phyloP scores from a whole-genome alignment of 257 asterid genomes.

The Gentiana dahurica region DNA sequence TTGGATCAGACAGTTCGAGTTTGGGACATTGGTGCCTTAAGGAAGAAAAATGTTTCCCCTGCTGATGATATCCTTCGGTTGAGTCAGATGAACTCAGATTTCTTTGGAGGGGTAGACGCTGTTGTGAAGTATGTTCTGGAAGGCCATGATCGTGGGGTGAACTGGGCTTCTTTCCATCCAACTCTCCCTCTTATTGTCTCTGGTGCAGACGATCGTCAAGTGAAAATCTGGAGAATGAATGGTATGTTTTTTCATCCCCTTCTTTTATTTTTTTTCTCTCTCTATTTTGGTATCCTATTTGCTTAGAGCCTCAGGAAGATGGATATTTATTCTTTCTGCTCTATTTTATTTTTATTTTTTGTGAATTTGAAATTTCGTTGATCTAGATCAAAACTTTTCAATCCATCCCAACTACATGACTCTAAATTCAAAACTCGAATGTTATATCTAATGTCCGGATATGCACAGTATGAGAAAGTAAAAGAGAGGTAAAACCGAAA shows the following conservation, averaged over 20 bases:
- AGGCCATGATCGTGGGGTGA: constrained; percentile 85
- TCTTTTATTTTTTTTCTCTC: too few species aligned
- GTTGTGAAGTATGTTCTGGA: constrained; percentile 79
- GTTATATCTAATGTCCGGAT: too few species aligned
- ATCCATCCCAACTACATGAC: too few species aligned
- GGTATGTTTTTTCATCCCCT: constrained; percentile 25
- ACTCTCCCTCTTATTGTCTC: constrained; percentile 74
- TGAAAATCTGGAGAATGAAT: constrained; percentile 80
- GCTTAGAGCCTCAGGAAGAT: too few species aligned
- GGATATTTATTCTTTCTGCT: too few species aligned
- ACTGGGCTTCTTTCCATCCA: constrained; percentile 89
- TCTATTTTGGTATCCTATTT: too few species aligned
- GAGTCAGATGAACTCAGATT: constrained; percentile 84
- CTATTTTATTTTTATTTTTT: too few species aligned
- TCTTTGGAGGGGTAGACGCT: constrained; percentile 83
- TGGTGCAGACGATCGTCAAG: constrained; percentile 86
- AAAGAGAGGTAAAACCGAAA: too few species aligned
- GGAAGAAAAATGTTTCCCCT: constrained; percentile 84
- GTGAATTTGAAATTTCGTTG: too few species aligned
- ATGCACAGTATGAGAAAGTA: too few species aligned
- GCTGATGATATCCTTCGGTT: constrained; percentile 82
- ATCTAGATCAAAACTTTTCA: too few species aligned
- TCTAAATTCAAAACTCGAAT: too few species aligned
- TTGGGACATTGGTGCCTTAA: constrained; percentile 76
- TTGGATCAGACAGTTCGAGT: constrained; percentile 87